Evolutionary conservation across 768 basidiomycete genomes (phyloP).

Genomic region (Kwoniella botswanensis): DNA sequence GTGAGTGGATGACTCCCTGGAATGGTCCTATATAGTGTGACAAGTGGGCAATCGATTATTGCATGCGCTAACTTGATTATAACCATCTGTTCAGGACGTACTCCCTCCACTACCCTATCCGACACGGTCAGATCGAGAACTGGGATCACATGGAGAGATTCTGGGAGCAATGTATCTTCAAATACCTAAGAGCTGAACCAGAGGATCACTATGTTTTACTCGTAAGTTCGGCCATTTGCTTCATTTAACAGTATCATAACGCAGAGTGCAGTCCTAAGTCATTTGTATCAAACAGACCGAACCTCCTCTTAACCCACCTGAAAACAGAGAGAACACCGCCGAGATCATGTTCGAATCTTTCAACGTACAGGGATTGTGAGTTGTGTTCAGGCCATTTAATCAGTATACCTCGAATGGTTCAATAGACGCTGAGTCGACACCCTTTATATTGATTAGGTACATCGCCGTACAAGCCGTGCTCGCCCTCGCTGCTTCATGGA

Average conservation of each 20-base stretch:
- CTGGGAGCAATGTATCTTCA: constrained; percentile 99
- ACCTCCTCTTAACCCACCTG: constrained; percentile 95
- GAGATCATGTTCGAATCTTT: constrained; percentile 99
- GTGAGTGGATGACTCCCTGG: constrained; percentile 52
- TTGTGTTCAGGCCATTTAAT: not conserved
- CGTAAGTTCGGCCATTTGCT: constrained; percentile 63
- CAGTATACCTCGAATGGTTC: too few species aligned
- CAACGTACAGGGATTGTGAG: constrained; percentile 87
- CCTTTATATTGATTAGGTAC: constrained; percentile 61
- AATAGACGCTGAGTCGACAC: too few species aligned
- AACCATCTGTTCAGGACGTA: constrained; percentile 66
- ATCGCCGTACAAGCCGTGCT: constrained; percentile 99
- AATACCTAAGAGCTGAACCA: constrained; percentile 96
- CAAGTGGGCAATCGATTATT: too few species aligned
- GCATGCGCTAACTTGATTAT: too few species aligned
- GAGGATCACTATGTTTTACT: constrained; percentile 98
- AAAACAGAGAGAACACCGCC: constrained; percentile 98
- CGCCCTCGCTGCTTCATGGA: constrained; percentile 96
- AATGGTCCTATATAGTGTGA: not conserved
- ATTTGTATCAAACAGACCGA: constrained; percentile 73
- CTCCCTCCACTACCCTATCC: constrained; percentile 92
- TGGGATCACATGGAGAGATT: constrained; percentile 89
- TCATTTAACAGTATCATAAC: not conserved
- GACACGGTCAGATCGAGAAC: constrained; percentile 96
- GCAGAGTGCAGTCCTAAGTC: not conserved